A percentile compares a stretch with the other conserved stretches of the same genome.
Conservation (phyloP, 768 basidiomycete genomes). For the Mycena pura region DNA sequence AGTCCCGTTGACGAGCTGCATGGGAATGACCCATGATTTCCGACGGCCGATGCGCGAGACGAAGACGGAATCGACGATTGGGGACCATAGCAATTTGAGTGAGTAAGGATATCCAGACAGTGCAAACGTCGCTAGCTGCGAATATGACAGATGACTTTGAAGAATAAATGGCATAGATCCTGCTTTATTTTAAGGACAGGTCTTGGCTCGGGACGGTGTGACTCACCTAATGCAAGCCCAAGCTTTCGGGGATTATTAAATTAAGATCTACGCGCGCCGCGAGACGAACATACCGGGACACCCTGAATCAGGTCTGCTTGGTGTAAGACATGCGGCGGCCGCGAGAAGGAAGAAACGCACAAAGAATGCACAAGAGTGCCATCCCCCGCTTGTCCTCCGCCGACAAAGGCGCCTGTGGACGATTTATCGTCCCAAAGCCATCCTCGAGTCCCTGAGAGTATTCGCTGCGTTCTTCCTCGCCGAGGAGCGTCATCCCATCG, state of each 20-base stretch:
- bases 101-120: constrained; percentile 95
- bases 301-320: constrained; percentile 80
- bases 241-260: too few species aligned
- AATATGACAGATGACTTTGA: constrained; percentile 94
- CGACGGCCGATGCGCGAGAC: constrained; percentile 84
- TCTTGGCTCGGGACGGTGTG: neutral
- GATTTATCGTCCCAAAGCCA: constrained; percentile 13
- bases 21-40: constrained; percentile 99
- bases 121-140: constrained; percentile 93
- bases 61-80: constrained; percentile 93
- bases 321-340: constrained; percentile 11
- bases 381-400: constrained; percentile 81
- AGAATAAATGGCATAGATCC: constrained; percentile 97
- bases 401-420: constrained; percentile 9
- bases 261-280: constrained; percentile 13
- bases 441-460: constrained; percentile 51
- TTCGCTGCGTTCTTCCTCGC: constrained; percentile 57
- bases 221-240: constrained; percentile 85
- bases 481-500: constrained; percentile 68
- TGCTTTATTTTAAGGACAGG: constrained; percentile 37
- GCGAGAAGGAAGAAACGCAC: constrained; percentile 52
- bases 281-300: constrained; percentile 74
- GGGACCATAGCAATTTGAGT: constrained; percentile 96
- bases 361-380: constrained; percentile 83
- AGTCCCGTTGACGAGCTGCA: constrained; percentile 88